Evolutionary conservation across 164 flowering plant species (phyloP), one percentile per base, ranked within the genome.

Genomic region (Taxillus chinensis): DNA sequence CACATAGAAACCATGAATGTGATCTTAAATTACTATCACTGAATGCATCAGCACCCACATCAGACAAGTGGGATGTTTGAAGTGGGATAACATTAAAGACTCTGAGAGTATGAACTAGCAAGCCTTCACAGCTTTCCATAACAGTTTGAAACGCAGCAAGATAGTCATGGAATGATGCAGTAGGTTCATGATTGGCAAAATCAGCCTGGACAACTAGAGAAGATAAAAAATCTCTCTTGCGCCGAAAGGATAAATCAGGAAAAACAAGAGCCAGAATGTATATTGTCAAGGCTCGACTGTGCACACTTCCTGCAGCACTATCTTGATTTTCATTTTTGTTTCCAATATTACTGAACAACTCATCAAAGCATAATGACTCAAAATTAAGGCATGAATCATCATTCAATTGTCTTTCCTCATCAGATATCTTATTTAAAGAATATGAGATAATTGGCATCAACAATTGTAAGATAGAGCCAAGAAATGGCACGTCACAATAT

Each of bases 301-400:
- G 55, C 48, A 42, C 64, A 45, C 68, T 81, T 59, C 70, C 74
- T 16, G 59, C 15, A 61, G 69, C 17, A 60, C 57, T 17, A 54
- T 67, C 71, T 61, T 65, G 77, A 61, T 46, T 57, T 51, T 77
- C 78, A 57, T 54, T 71, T 67, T 71, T 62, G 59, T 57, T 51
- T 59, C 59, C 74, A 59, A 91, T 68, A 62, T 70, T 68, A 51
- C 17, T 57, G 58, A 88, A 75, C 64, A 91, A 85, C 67, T 83
- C 93, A 59, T 83, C 74, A 70, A 91, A 91, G 75, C 96, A 91
- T 62, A 88, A 70, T n/a, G 90, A 80, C 76, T 91, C 98, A 71
- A 88, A 85, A 75, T 76, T 83, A 60, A 79, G 75, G 71, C 92
- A 86, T 14, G 87, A 77, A 42, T 83, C 87, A 76, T 77, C 85